Conservation (phyloP, 2,329 filamentous ascomycete genomes). For the Fusarium poae region DNA sequence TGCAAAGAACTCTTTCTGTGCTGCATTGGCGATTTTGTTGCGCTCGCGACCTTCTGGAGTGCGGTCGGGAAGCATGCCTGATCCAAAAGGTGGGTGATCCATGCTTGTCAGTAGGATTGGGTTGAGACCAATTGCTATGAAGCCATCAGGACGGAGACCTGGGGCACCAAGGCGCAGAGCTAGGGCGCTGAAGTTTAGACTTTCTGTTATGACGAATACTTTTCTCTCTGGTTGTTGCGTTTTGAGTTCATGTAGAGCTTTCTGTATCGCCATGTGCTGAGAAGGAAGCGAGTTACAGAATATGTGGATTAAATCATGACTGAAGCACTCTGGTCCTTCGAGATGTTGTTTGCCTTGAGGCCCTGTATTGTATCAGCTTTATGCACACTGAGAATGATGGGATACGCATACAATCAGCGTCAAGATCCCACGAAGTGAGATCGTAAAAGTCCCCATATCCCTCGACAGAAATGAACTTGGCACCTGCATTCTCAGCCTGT, state of each 20-base stretch:
- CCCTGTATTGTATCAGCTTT: neutral
- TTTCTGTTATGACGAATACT: slow-evolving; percentile 8
- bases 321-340: slow-evolving; percentile 3
- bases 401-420: neutral
- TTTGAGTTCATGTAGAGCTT: neutral
- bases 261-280: slow-evolving; percentile 1
- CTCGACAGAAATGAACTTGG: neutral
- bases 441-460: slow-evolving; percentile 10
- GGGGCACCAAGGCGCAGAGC: neutral
- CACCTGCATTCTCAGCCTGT: neutral
- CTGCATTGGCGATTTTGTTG: neutral
- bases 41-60: neutral
- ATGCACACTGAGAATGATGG: neutral
- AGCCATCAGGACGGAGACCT: slow-evolving; percentile 4
- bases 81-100: slow-evolving; percentile 10
- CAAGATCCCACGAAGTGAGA: slow-evolving; percentile 3
- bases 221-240: neutral
- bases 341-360: neutral
- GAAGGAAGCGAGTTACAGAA: slow-evolving; percentile 2
- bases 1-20: neutral
- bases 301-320: slow-evolving; percentile 6
- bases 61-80: slow-evolving; percentile 3
- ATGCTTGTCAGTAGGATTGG: slow-evolving; percentile 7
- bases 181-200: slow-evolving; percentile 2
- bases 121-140: slow-evolving; percentile 12